These are phyloP conservation scores for Daldinia childiae DNA, from an alignment of 495 filamentous ascomycete genomes.

Conservation along the genomic window DNA sequence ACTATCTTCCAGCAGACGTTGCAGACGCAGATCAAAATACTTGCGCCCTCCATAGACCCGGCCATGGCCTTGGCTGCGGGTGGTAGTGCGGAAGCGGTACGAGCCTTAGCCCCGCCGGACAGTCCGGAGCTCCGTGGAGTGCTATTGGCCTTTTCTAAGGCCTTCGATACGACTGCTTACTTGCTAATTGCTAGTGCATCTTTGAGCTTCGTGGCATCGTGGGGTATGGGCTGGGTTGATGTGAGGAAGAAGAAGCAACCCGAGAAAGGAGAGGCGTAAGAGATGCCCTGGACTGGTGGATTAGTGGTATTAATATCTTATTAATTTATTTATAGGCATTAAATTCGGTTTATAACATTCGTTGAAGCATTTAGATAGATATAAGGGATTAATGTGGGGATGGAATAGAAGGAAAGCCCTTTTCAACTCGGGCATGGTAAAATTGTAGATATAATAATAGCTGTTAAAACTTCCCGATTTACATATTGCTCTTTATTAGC, in stretches of 20 bases:
- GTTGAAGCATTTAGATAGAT: not conserved
- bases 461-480: not conserved
- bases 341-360: not conserved
- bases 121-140: slow-evolving; percentile 49
- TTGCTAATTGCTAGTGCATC: slow-evolving; percentile 47
- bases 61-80: slow-evolving; percentile 48
- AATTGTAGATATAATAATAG: not conserved
- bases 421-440: not conserved
- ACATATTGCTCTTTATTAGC: not conserved
- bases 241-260: slow-evolving; percentile 56
- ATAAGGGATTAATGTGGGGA: not conserved
- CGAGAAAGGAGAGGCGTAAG: slow-evolving; percentile 25
- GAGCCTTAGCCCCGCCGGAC: slow-evolving; percentile 54
- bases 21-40: slow-evolving; percentile 41
- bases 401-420: not conserved
- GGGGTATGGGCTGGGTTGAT: slow-evolving; percentile 65
- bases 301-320: not conserved
- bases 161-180: slow-evolving; percentile 55
- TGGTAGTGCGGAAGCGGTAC: slow-evolving; percentile 50
- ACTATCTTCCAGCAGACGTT: slow-evolving; percentile 62
- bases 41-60: slow-evolving; percentile 54
- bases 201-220: slow-evolving; percentile 48
- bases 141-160: slow-evolving; percentile 55
- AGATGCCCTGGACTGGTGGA: not conserved
- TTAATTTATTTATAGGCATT: not conserved